phyloP scores from a whole-genome alignment of 148 eudicot genomes.

The Rhododendron kiyosumense region DNA sequence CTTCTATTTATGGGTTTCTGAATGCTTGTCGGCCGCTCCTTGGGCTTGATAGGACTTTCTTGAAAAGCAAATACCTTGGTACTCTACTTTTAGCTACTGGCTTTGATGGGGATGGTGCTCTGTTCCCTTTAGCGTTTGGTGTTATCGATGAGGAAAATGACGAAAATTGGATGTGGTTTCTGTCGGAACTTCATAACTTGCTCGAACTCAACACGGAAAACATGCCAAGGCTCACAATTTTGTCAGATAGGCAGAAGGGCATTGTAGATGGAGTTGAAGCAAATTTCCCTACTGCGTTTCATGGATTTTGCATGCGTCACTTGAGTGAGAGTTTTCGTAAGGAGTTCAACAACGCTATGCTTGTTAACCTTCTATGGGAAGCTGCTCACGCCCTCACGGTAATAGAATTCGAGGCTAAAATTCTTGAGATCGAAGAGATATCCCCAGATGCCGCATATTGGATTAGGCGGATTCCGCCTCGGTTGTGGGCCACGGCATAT shows the following conservation, averaged over 20 bases:
- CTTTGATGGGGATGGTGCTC: conserved; percentile 59
- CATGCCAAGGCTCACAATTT: conserved; percentile 58
- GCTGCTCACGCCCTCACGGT: conserved; percentile 49
- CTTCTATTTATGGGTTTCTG: conserved; percentile 53
- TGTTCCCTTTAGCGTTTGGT: conserved; percentile 58
- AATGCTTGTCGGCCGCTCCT: conserved; percentile 54
- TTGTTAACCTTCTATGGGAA: conserved; percentile 48
- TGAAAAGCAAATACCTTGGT: conserved; percentile 58
- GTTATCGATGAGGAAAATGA: conserved; percentile 61
- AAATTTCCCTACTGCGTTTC: conserved; percentile 52
- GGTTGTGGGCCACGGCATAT: conserved; percentile 57
- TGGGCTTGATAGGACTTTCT: conserved; percentile 42
- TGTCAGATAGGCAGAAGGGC: conserved; percentile 52
- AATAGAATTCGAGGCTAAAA: conserved; percentile 40
- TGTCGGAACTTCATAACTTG: conserved; percentile 47
- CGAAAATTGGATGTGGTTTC: conserved; percentile 67
- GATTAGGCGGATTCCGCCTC: conserved; percentile 47
- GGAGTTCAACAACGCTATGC: conserved; percentile 39
- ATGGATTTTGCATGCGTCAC: conserved; percentile 56
- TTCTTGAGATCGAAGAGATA: conserved; percentile 38
- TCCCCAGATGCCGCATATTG: conserved; percentile 53
- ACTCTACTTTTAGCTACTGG: conserved; percentile 52
- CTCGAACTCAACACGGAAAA: conserved; percentile 52
- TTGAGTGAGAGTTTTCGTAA: conserved; percentile 50
- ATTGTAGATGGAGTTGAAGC: conserved; percentile 49